Base-by-base conservation (phyloP, 1,284 basidiomycete genomes). In the Ceratobasidium sp. region DNA sequence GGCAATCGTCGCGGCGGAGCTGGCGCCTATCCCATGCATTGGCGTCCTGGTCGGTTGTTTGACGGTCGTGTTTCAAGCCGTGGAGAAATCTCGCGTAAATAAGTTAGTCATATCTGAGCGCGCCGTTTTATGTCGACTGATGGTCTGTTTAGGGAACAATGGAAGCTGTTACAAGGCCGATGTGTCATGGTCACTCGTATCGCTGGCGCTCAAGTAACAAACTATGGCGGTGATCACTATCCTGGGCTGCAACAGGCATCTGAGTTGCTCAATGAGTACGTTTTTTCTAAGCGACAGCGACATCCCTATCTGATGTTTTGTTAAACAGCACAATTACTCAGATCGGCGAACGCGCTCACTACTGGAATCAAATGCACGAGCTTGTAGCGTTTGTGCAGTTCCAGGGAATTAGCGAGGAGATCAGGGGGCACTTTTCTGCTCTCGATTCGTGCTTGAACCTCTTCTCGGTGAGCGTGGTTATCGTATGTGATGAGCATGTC, bases 381-480 rank as follows among this genome's bases (percentile, higher is more conserved):
- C 11, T 39, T 2, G 1, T 42, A 2, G 60, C 33, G 8, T 37
- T 63, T n/a, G 13, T 39, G 2, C 60, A 63, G 33, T 63, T 37
- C 37, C 35, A 39, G n/a, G 35, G 35, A 6, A 63, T 63, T n/a
- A 63, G 60, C 23, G 60, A 63, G 60, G 60, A 63, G 33, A 63
- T 63, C 33, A 20, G 37, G 42, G 11, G n/a, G 4, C n/a, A 58
- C 15, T 47, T 71, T 28, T n/a, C 23, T 8, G 3, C 56, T 10
- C 68, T 71, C 37, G 68, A 71, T 39, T 56, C n/a, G n/a, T 71
- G 68, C 49, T n/a, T 71, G 20, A 35, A 37, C 11, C 17, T 58
- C 2, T 71, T 71, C n/a, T 71, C 68, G 17, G 68, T 71, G 33
- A 28, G 54, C 17, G 20, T n/a, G 6, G n/a, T 6, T 6, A 20